These are phyloP conservation scores for Nectriaceae sp. DNA, from an alignment of 2,329 filamentous ascomycete species.

Conservation along the genomic window DNA sequence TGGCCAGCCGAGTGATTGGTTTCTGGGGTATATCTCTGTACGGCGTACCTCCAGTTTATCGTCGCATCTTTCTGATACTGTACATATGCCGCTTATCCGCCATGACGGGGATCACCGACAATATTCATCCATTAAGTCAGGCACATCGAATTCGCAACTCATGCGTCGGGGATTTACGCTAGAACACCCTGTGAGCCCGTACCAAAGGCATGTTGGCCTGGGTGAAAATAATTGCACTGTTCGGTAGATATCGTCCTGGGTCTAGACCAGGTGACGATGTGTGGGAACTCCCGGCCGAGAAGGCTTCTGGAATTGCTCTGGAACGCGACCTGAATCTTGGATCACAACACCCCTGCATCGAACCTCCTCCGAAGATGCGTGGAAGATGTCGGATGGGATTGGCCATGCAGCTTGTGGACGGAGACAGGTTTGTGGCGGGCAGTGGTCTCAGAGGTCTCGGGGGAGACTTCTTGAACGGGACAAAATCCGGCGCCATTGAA, in stretches of 20 bases:
- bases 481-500: constrained; percentile 10
- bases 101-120: not conserved
- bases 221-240: no score
- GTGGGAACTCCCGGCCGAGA: constrained; percentile 21
- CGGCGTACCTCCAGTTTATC: no score
- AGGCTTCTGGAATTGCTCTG: constrained; percentile 24
- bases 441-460: constrained; percentile 19
- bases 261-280: not conserved
- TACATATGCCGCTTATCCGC: not conserved
- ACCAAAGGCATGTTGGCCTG: no score
- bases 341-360: constrained; percentile 21
- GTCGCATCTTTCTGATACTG: not conserved
- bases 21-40: no score
- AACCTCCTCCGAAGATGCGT: constrained; percentile 24
- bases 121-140: not conserved
- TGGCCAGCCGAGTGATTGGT: no score
- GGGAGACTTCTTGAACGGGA: constrained; percentile 27
- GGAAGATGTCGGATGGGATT: constrained; percentile 11
- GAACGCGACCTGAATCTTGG: constrained; percentile 12
- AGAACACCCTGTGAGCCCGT: no score
- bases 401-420: constrained; percentile 5
- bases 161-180: no score
- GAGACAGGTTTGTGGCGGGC: constrained; percentile 22
- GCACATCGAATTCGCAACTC: not conserved
- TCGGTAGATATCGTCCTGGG: not conserved